phyloP scores from a whole-genome alignment of 2,329 filamentous ascomycete genomes.

The Pseudovirgaria hyperparasitica region DNA sequence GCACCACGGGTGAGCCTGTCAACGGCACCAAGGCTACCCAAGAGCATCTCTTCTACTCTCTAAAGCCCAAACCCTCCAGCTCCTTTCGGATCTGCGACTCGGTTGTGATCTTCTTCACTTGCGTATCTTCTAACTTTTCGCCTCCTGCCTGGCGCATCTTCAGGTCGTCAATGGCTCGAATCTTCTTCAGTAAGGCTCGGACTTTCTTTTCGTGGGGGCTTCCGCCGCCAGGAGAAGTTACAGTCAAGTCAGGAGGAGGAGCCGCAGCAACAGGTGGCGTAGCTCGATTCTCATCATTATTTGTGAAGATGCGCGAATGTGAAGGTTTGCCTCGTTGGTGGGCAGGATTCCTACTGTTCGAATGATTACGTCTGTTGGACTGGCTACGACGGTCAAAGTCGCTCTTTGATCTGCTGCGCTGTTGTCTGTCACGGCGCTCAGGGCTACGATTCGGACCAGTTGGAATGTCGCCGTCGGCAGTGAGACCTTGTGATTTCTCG shows the following conservation, averaged over 20 bases:
- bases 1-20: no score
- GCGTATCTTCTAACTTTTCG: conserved; percentile 95
- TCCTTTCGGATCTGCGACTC: conserved; percentile 77
- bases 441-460: conserved; percentile 42
- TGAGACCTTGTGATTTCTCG: conserved; percentile 28
- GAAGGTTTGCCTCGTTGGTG: no score
- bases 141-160: conserved; percentile 92
- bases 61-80: conserved; percentile 51
- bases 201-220: conserved; percentile 87
- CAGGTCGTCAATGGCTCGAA: conserved; percentile 91
- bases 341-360: neutral
- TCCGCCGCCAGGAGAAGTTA: conserved; percentile 44
- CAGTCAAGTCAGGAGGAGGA: conserved; percentile 35
- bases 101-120: conserved; percentile 95
- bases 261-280: conserved; percentile 17
- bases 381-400: conserved; percentile 7
- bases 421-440: conserved; percentile 47
- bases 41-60: no score
- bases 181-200: conserved; percentile 87
- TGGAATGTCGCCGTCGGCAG: conserved; percentile 16
- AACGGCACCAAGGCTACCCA: no score
- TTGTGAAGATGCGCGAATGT: conserved; percentile 5
- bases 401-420: conserved; percentile 37
- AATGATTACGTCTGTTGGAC: conserved; percentile 1
- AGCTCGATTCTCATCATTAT: conserved; percentile 18